Percentiles rank a stretch among this genome's conserved stretches.
phyloP scores from a whole-genome alignment of 2,329 filamentous ascomycete species.

The Ascochyta viciae-villosae region DNA sequence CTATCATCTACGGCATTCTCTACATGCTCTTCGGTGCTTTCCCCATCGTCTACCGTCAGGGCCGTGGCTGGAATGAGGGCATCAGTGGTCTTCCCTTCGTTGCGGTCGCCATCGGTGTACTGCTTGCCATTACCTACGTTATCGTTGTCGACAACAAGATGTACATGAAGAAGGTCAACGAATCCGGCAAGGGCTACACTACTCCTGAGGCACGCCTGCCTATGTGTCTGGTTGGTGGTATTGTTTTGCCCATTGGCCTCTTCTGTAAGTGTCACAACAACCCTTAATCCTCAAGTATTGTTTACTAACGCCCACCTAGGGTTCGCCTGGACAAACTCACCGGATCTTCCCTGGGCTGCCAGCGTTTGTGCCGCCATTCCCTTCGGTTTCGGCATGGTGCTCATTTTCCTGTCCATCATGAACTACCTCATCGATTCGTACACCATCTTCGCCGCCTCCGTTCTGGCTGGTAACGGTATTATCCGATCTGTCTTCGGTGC shows the following conservation, averaged over 20 bases:
- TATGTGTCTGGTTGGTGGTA: conserved; percentile 66
- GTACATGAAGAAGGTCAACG: conserved; percentile 51
- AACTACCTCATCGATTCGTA: conserved; percentile 58
- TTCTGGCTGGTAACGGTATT: conserved; percentile 79
- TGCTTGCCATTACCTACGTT: conserved; percentile 63
- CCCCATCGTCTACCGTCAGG: conserved; percentile 67
- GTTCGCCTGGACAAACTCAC: conserved; percentile 56
- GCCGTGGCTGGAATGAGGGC: conserved; percentile 48
- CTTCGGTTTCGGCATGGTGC: conserved; percentile 66
- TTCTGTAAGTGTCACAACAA: conserved; percentile 37
- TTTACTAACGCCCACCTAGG: conserved; percentile 1
- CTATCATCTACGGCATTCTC: conserved; percentile 61
- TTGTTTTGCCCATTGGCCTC: conserved; percentile 63
- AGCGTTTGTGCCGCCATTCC: conserved; percentile 59
- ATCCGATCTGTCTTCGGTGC: conserved; percentile 79
- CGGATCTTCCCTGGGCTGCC: conserved; percentile 64
- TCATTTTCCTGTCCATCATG: conserved; percentile 67
- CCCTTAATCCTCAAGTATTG: not conserved
- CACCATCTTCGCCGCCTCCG: conserved; percentile 78
- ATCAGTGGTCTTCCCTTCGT: conserved; percentile 62
- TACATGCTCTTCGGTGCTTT: conserved; percentile 60
- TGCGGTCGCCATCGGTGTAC: conserved; percentile 72
- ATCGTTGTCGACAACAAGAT: conserved; percentile 47
- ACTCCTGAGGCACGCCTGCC: conserved; percentile 72
- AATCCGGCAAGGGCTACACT: conserved; percentile 61